Percentiles rank a stretch among this genome's conserved stretches.
Evolutionary conservation across 2,329 filamentous ascomycete species (phyloP).

Genomic region (Cadophora luteo-olivacea): DNA sequence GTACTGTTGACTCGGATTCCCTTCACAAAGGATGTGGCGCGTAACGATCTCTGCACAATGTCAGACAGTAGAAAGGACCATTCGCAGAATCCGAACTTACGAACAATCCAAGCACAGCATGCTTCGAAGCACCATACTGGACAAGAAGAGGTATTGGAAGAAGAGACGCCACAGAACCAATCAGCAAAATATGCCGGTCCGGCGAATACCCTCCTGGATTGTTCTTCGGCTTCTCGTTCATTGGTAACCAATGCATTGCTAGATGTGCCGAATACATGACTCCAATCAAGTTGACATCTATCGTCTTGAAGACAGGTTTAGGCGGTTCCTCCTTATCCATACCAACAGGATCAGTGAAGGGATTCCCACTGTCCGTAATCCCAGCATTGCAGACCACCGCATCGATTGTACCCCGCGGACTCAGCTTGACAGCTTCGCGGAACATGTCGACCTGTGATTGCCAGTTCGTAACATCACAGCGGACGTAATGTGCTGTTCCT

Average conservation of each 20-base stretch:
- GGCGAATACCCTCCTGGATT: slow-evolving; percentile 45
- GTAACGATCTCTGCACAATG: slow-evolving; percentile 53
- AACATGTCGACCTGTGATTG: slow-evolving; percentile 69
- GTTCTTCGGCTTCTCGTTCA: slow-evolving; percentile 52
- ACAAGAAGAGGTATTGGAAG: slow-evolving; percentile 48
- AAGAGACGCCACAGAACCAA: slow-evolving; percentile 67
- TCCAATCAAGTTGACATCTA: slow-evolving; percentile 69
- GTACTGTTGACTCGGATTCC: slow-evolving; percentile 64
- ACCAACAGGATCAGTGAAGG: slow-evolving; percentile 52
- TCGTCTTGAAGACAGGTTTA: slow-evolving; percentile 57
- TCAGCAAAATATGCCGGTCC: slow-evolving; percentile 66
- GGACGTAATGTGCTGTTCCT: slow-evolving; percentile 59
- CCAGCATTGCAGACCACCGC: slow-evolving; percentile 72
- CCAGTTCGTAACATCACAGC: slow-evolving; percentile 72
- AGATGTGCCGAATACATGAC: slow-evolving; percentile 71
- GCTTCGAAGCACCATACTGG: slow-evolving; percentile 68
- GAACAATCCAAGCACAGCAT: slow-evolving; percentile 63
- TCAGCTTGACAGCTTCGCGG: slow-evolving; percentile 60
- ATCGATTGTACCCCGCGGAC: slow-evolving; percentile 62
- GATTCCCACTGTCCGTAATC: slow-evolving; percentile 52
- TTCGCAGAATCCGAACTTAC: no score
- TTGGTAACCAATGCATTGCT: slow-evolving; percentile 63
- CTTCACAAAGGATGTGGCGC: slow-evolving; percentile 54
- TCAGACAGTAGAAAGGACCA: no score
- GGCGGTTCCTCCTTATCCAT: slow-evolving; percentile 53